phyloP scores from a whole-genome alignment of 1,284 basidiomycete genomes.

The Stereum hirsutum region DNA sequence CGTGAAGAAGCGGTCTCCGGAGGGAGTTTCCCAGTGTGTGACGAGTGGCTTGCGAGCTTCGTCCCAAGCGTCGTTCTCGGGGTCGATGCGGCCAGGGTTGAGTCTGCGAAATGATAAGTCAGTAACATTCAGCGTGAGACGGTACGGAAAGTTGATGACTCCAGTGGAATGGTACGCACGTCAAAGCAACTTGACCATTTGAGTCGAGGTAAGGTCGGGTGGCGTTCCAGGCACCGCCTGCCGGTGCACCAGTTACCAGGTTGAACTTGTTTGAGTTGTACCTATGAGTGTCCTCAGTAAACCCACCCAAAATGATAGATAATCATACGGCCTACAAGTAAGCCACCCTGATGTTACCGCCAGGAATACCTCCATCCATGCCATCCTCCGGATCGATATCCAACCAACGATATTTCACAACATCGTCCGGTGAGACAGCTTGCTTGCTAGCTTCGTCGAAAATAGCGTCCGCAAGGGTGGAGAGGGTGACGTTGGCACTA shows the following conservation, averaged over 20 bases:
- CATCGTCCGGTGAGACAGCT: too few relatives aligned
- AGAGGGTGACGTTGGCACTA: slow-evolving; percentile 44
- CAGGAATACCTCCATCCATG: slow-evolving; percentile 53
- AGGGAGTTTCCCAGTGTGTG: slow-evolving; percentile 42
- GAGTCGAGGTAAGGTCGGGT: slow-evolving; percentile 27
- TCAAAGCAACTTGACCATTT: slow-evolving; percentile 34
- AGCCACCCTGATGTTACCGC: slow-evolving; percentile 56
- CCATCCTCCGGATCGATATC: slow-evolving; percentile 44
- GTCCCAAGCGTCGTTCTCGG: slow-evolving; percentile 46
- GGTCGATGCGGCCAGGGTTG: slow-evolving; percentile 58
- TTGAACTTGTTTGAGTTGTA: slow-evolving; percentile 40
- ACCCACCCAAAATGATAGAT: too few relatives aligned
- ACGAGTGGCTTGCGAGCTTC: slow-evolving; percentile 54
- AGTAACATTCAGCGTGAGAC: neutral
- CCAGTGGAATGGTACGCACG: slow-evolving; percentile 23
- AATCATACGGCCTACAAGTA: slow-evolving; percentile 30
- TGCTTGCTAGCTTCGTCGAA: slow-evolving; percentile 27
- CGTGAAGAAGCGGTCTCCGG: slow-evolving; percentile 42
- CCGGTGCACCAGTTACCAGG: slow-evolving; percentile 39
- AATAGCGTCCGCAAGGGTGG: slow-evolving; percentile 42
- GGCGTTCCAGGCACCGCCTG: slow-evolving; percentile 38
- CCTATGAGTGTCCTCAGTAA: slow-evolving; percentile 22
- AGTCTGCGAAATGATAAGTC: slow-evolving; percentile 26
- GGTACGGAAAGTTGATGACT: neutral
- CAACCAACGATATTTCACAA: slow-evolving; percentile 36